Percentiles rank a stretch among this genome's conserved stretches.
Evolutionary conservation across 169 alveolate genomes (phyloP).

Genomic region (Eimeria tenella): DNA sequence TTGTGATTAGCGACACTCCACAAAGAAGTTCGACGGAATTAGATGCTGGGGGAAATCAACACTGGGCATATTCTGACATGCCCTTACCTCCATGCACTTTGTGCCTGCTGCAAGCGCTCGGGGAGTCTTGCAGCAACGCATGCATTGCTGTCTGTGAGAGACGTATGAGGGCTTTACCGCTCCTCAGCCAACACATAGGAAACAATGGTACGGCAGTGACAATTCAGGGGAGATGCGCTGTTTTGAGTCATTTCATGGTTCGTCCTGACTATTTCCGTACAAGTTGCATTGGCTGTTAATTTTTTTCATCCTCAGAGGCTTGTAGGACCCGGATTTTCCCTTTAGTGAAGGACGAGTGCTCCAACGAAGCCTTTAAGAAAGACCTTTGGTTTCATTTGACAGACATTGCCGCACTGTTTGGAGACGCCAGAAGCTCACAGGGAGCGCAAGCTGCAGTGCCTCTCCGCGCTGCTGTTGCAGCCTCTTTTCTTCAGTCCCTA

Average conservation of each 20-base stretch:
- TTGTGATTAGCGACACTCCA: not conserved
- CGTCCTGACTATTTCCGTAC: not conserved
- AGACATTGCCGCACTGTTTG: slow-evolving; percentile 43
- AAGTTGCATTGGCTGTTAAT: not conserved
- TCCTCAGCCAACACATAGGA: not conserved
- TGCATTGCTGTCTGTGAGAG: slow-evolving; percentile 22
- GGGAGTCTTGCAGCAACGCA: slow-evolving; percentile 26
- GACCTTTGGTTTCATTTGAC: slow-evolving; percentile 8
- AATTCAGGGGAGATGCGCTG: not conserved
- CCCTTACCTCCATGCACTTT: not conserved
- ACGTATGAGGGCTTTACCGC: slow-evolving; percentile 51
- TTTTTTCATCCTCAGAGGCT: not conserved
- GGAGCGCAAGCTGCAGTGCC: slow-evolving; percentile 42
- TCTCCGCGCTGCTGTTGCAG: slow-evolving; percentile 54
- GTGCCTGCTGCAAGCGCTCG: slow-evolving; percentile 45
- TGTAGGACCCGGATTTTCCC: not conserved
- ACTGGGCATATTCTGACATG: not conserved
- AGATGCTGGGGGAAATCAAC: not conserved
- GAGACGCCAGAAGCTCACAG: slow-evolving; percentile 9
- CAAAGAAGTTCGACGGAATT: not conserved
- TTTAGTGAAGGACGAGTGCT: not conserved
- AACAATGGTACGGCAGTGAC: slow-evolving; percentile 29
- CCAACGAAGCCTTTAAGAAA: not conserved
- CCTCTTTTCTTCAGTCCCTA: slow-evolving; percentile 46
- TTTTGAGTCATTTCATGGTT: not conserved